These are phyloP conservation scores for Aspergillus amoenus DNA, from an alignment of 2,329 filamentous ascomycete species.

Conservation along the genomic window DNA sequence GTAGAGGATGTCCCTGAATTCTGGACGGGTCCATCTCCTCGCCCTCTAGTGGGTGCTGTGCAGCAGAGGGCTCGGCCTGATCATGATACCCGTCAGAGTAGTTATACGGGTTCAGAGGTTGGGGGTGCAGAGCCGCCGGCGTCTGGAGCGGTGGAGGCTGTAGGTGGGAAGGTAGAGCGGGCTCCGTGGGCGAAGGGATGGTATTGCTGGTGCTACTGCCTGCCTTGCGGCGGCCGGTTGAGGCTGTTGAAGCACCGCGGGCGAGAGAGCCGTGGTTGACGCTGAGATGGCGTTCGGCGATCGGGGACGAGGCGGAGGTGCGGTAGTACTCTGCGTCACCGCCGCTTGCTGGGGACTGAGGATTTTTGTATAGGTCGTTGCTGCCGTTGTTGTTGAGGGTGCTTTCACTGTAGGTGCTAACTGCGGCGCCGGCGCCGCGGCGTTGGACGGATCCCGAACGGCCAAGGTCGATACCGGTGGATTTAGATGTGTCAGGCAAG, in stretches of 20 bases:
- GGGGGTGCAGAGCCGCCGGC: conserved; percentile 4
- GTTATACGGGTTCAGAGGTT: background rate
- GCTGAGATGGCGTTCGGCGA: conserved; percentile 23
- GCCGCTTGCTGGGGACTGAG: conserved; percentile 29
- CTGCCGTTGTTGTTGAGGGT: background rate
- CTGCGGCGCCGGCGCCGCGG: conserved; percentile 28
- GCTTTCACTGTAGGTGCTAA: conserved; percentile 28
- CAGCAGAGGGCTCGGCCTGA: conserved; percentile 10
- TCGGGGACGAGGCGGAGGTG: conserved; percentile 25
- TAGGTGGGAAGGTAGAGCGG: conserved; percentile 21
- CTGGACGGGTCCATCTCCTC: no score
- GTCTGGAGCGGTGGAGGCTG: conserved; percentile 14
- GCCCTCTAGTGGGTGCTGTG: conserved; percentile 16
- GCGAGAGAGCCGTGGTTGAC: conserved; percentile 28
- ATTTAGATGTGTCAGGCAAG: conserved; percentile 16
- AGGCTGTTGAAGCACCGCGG: conserved; percentile 41
- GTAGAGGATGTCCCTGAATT: background rate
- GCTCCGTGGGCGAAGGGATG: conserved; percentile 20
- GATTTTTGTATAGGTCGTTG: background rate
- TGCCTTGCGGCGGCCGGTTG: conserved; percentile 40
- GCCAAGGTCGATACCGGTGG: conserved; percentile 32
- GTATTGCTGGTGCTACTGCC: conserved; percentile 19
- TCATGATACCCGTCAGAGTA: conserved; percentile 16
- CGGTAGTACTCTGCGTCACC: conserved; percentile 29
- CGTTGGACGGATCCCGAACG: conserved; percentile 29